Evolutionary conservation across 192 early-diverging fungal species (phyloP).

Genomic region (Coemansia sp.): DNA sequence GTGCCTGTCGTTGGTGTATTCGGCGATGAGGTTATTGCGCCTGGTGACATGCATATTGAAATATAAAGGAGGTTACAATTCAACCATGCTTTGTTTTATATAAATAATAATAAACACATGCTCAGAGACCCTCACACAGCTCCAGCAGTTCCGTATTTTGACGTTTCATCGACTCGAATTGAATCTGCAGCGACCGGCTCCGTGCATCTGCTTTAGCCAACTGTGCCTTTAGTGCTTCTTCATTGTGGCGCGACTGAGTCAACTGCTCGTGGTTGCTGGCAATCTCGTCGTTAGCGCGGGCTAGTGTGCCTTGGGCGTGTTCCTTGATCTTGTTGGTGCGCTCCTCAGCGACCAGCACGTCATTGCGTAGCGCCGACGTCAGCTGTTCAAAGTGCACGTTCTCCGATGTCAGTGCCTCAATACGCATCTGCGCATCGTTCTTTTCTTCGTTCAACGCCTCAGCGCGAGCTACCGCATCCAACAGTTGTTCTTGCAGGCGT

Average conservation of each 20-base stretch:
- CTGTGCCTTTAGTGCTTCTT: slow-evolving; percentile 4
- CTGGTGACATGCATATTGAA: slow-evolving; percentile 20
- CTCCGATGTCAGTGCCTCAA: slow-evolving; percentile 18
- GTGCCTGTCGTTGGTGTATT: slow-evolving; percentile 33
- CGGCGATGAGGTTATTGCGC: slow-evolving; percentile 12
- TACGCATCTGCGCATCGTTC: slow-evolving; percentile 30
- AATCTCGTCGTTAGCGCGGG: slow-evolving; percentile 44
- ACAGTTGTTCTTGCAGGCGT: slow-evolving; percentile 26
- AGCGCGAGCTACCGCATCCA: slow-evolving; percentile 5
- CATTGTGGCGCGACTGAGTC: slow-evolving; percentile 7
- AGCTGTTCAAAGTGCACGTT: slow-evolving; percentile 29
- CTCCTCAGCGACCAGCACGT: slow-evolving; percentile 44
- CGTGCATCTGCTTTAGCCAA: slow-evolving; percentile 31
- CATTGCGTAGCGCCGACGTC: slow-evolving; percentile 22
- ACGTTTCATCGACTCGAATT: slow-evolving; percentile 42
- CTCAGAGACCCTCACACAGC: neutral
- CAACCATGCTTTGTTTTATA: no score
- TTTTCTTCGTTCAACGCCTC: slow-evolving; percentile 24
- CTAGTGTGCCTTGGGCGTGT: slow-evolving; percentile 41
- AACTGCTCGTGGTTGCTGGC: slow-evolving; percentile 13
- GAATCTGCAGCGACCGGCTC: slow-evolving; percentile 36
- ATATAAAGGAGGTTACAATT: no score
- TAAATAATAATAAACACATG: no score
- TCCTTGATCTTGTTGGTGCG: slow-evolving; percentile 35
- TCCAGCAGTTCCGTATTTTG: slow-evolving; percentile 37